A percentile compares a stretch with the other conserved stretches of the same genome.
phyloP scores from a whole-genome alignment of 352 stramenopile genomes.

The Peronospora tabacina region DNA sequence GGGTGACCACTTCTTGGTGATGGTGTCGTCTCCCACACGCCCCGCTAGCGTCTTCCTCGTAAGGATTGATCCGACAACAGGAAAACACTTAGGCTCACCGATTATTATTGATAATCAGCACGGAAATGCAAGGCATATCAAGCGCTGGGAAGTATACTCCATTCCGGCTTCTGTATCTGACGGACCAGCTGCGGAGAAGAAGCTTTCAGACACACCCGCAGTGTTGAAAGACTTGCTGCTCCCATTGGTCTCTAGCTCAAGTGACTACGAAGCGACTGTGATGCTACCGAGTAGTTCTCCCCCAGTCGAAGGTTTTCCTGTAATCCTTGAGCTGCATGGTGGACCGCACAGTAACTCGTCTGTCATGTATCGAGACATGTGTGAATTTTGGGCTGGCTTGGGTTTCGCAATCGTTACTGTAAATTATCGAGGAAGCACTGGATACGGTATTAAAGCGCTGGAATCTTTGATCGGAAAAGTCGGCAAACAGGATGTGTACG shows the following conservation, averaged over 20 bases:
- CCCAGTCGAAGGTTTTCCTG: constrained; percentile 44
- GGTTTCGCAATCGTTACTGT: constrained; percentile 89
- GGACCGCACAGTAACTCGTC: constrained; percentile 88
- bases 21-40: constrained; percentile 44
- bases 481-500: constrained; percentile 89
- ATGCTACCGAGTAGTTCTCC: constrained; percentile 42
- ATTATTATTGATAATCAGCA: constrained; percentile 48
- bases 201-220: constrained; percentile 21
- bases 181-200: constrained; percentile 29
- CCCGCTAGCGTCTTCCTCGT: constrained; percentile 54
- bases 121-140: constrained; percentile 30
- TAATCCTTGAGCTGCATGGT: constrained; percentile 87
- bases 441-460: constrained; percentile 86
- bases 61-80: constrained; percentile 35
- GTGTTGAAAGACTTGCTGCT: constrained; percentile 43
- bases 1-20: constrained; percentile 36
- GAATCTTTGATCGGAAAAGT: constrained; percentile 88
- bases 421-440: constrained; percentile 94
- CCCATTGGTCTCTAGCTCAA: constrained; percentile 35
- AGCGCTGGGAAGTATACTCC: constrained; percentile 51
- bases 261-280: constrained; percentile 72
- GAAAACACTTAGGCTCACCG: constrained; percentile 29
- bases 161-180: constrained; percentile 51
- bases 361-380: constrained; percentile 81
- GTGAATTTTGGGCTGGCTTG: constrained; percentile 84